These are phyloP conservation scores for Bothriochloa decipiens DNA, from an alignment of 176 grass and related monocot genomes.

Conservation along the genomic window DNA sequence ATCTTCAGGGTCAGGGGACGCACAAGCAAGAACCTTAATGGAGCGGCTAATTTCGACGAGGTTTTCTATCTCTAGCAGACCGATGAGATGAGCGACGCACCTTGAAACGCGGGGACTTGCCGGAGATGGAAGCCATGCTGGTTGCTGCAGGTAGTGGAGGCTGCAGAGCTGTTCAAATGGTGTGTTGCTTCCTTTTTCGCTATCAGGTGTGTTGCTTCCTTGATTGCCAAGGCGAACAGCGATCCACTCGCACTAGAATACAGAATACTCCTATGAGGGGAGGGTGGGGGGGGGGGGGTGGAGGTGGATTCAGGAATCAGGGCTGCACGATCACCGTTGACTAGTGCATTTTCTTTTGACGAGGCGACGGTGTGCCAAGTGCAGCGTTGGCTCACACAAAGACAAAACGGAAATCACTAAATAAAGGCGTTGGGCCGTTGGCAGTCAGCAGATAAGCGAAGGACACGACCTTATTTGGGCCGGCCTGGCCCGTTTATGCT, in stretches of 20 bases:
- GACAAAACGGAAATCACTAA: too few relatives aligned
- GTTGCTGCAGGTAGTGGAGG: too few relatives aligned
- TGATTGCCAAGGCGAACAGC: background rate
- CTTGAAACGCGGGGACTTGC: slow-evolving; percentile 22
- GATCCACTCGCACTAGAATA: background rate
- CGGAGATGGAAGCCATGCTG: slow-evolving; percentile 29
- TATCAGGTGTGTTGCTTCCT: too few relatives aligned
- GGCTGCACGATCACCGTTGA: background rate
- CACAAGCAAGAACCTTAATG: background rate
- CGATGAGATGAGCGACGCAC: background rate
- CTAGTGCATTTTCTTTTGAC: background rate
- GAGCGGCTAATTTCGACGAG: background rate
- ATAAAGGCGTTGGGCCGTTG: background rate
- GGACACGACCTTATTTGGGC: background rate
- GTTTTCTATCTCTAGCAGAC: background rate
- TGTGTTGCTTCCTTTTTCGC: slow-evolving; percentile 29
- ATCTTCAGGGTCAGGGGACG: slow-evolving; percentile 37
- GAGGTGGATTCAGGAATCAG: too few relatives aligned
- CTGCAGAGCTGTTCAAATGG: background rate
- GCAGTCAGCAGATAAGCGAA: background rate
- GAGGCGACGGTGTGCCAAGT: too few relatives aligned
- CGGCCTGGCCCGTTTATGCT: background rate
- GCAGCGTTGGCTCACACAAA: too few relatives aligned
- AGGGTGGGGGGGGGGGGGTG: too few relatives aligned
- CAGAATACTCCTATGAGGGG: background rate